phyloP scores from a whole-genome alignment of 768 basidiomycete genomes.

The Tricholoma flavovirens region DNA sequence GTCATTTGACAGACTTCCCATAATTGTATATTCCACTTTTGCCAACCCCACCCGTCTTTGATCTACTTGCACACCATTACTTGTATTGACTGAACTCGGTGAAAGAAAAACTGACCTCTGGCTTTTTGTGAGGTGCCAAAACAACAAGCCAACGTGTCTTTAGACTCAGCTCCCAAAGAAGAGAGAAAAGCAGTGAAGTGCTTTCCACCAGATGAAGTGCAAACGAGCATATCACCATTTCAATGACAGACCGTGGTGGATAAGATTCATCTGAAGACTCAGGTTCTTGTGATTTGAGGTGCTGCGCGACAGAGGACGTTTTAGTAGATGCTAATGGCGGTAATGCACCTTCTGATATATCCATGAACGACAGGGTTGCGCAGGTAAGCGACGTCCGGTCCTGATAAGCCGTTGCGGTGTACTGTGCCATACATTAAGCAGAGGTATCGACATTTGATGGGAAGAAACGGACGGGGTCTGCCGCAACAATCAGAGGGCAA shows the following conservation, averaged over 20 bases:
- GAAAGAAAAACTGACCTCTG: constrained; percentile 44
- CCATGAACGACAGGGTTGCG: constrained; percentile 53
- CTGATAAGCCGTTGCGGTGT: constrained; percentile 53
- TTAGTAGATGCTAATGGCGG: constrained; percentile 27
- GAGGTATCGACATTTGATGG: neutral
- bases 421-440: constrained; percentile 30
- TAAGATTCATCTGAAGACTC: neutral
- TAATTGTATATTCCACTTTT: constrained; percentile 49
- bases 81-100: neutral
- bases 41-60: constrained; percentile 64
- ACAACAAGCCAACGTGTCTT: constrained; percentile 62
- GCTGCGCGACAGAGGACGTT: constrained; percentile 5
- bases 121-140: constrained; percentile 71
- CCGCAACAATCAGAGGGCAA: constrained; percentile 32
- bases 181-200: constrained; percentile 55
- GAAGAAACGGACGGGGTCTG: constrained; percentile 45
- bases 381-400: constrained; percentile 51
- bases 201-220: constrained; percentile 65
- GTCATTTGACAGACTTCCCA: constrained; percentile 40
- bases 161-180: constrained; percentile 59
- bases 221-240: constrained; percentile 70
- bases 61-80: constrained; percentile 32
- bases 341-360: constrained; percentile 52
- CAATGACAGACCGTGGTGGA: constrained; percentile 25
- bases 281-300: neutral